Base-by-base conservation (phyloP, 257 asterid genomes). In the Solanum paucissectum region DNA sequence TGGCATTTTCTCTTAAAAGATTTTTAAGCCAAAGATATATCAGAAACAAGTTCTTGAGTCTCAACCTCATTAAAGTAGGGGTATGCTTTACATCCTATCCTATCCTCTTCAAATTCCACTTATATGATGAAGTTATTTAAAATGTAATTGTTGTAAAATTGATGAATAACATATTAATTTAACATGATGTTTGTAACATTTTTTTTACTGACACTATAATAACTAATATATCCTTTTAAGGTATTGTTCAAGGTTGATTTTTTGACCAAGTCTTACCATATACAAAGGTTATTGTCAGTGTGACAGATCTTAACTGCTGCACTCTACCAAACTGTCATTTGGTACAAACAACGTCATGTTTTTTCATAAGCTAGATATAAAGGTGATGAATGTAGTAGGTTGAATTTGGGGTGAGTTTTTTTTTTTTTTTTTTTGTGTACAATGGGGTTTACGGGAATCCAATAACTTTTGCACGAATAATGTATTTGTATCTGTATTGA, bases 301-400 rank as follows among this genome's bases (percentile, higher is more conserved):
- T 27, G 62, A 29, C 49, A 72, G 83, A 86, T 81, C 69, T 84
- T 82, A 33, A 88, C 86, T 84, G 71, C 82, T 49, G 38, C 72
- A 23, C 77, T 84, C 86, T 46, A 68, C 89, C 90, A 88, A 89
- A 88, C 55, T 33, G 29, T 75, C 81, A 74, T 34, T 46, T 33
- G 74, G 27, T 32, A 11, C 11, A 64, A 52, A 72, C 46, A 52
- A 52, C 62, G 38, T 18, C 46, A 16, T 71, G 14, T 27, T 32
- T 32, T 55, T 32, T 14, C 46, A 33, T 21, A 34, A 73, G 79
- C 25, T 7, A 72, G 46, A 72, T 44, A 72, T 72, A 72, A 34
- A 66, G 79, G 21, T 18, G 42, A 18, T 8, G 44, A 20, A 72
- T 34, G 16, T 16, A 5, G 49, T 72, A 7, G 4, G 32, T n/a